A percentile compares a stretch with the other conserved stretches of the same genome.
phyloP scores from a whole-genome alignment of 306 rosid species.

The Astragalus membranaceus region DNA sequence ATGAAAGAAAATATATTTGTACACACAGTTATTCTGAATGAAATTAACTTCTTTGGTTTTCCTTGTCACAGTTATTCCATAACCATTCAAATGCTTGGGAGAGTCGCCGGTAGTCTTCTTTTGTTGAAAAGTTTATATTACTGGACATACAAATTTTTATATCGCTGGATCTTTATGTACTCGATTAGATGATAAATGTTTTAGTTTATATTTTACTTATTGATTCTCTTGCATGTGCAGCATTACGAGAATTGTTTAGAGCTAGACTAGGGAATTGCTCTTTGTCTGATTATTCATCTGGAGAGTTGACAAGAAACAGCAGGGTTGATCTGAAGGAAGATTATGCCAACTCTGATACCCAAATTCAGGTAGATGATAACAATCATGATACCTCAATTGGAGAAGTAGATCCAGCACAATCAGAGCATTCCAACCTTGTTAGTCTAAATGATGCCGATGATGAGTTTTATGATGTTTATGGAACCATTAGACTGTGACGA shows the following conservation, averaged over 20 bases:
- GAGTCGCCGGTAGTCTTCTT: conserved; percentile 65
- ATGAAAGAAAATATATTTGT: not conserved
- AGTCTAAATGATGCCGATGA: conserved; percentile 53
- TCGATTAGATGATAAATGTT: conserved; percentile 2
- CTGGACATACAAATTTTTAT: conserved; percentile 4
- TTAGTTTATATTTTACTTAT: conserved; percentile 15
- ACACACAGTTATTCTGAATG: conserved; percentile 1
- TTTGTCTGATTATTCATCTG: conserved; percentile 46
- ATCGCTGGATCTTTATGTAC: not conserved
- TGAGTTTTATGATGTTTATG: conserved; percentile 84
- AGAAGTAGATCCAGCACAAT: conserved; percentile 41
- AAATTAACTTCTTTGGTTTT: conserved; percentile 34
- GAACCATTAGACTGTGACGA: conserved; percentile 61
- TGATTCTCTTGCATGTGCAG: conserved; percentile 39
- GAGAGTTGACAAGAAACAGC: conserved; percentile 40
- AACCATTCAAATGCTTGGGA: conserved; percentile 86
- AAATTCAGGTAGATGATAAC: conserved; percentile 30
- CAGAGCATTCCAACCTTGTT: conserved; percentile 49
- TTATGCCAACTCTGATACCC: conserved; percentile 34
- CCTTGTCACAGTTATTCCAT: conserved; percentile 69
- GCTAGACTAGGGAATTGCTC: conserved; percentile 47
- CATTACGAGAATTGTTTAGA: conserved; percentile 68
- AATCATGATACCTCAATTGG: conserved; percentile 24
- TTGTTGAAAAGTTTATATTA: conserved; percentile 5
- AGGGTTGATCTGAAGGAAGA: conserved; percentile 35